Base-by-base conservation (phyloP, 345 rosid genomes). In the Eucalyptus sideroxylon region DNA sequence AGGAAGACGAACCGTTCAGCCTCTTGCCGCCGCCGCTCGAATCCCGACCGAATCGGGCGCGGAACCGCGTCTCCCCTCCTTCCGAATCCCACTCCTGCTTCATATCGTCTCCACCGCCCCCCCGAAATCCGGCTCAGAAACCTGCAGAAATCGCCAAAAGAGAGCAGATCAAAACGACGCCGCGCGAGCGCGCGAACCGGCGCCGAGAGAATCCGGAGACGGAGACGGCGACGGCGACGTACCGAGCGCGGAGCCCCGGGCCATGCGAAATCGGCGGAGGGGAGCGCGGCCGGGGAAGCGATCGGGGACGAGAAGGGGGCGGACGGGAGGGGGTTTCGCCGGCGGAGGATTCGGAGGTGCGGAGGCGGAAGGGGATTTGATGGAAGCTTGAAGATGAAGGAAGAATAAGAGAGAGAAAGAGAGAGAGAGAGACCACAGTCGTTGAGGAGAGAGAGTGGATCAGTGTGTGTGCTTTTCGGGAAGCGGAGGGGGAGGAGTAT, bases 1-100 rank as follows among this genome's bases (percentile, higher is more conserved):
- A 92, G 86, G 98, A 96, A 95, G 94, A 90, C 87, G 93, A 92
- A 89, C 91, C 92, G 91, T 93, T 96, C 88, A 93, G 90, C 88
- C 97, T 92, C 94, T 96, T 96, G 93, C 91, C 91, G 26, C 94
- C 87, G 21, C 93, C 92, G 89, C 90, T 91, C 90, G 77, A 90
- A 26, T 88, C 88, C 90, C 77, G 89, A 90, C 89, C 92, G 82
- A 91, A 89, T 56, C 92, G 92, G 47, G 90, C 87, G 86, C 91
- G 90, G 82, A 87, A 89, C 88, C 87, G 91, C 65, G 91, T 50
- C 89, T 89, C 90, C 47, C 89, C 93, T 82, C 87, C 92, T 26
- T 80, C 94, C 81, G 88, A 89, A 87, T 87, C 93, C 60, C 92
- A 88, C 91, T 95, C 97, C 87, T 93, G 93, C 95, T 94, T 94